These are phyloP conservation scores for Boletellus ananas DNA, from an alignment of 768 basidiomycete genomes.

Conservation along the genomic window DNA sequence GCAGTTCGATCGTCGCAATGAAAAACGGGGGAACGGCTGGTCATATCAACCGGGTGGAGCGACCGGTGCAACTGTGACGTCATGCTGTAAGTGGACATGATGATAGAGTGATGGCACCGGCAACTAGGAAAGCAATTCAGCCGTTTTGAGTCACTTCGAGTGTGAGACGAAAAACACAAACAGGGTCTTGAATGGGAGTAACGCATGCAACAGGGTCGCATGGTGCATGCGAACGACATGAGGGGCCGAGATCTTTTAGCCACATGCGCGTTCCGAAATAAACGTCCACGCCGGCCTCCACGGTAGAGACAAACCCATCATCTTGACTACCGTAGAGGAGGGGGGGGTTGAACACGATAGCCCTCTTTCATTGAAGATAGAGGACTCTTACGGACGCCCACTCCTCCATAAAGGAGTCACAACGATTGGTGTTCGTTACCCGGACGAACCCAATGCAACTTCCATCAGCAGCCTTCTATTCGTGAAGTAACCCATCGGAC, in stretches of 20 bases:
- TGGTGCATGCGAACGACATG: conserved; percentile 63
- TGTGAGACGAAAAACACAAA: conserved; percentile 1
- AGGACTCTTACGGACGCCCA: conserved; percentile 22
- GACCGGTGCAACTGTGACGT: conserved; percentile 8
- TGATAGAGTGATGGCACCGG: conserved; percentile 32
- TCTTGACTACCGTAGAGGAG: conserved; percentile 53
- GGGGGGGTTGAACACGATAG: conserved; percentile 57
- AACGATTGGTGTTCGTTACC: conserved; percentile 44
- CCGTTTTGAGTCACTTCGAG: conserved; percentile 55
- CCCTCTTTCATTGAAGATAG: conserved; percentile 10
- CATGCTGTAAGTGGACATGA: not conserved
- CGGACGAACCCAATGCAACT: too few species aligned
- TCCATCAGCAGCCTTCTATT: too few species aligned
- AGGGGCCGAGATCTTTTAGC: too few species aligned
- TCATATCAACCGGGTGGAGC: conserved; percentile 10
- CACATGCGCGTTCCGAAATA: too few species aligned
- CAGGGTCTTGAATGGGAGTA: not conserved
- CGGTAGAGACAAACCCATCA: conserved; percentile 52
- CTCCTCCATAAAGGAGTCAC: conserved; percentile 62
- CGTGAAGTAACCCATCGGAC: not conserved
- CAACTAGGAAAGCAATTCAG: conserved; percentile 44
- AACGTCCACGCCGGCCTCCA: too few species aligned
- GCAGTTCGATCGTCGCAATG: conserved; percentile 36
- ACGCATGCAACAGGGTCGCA: conserved; percentile 41
- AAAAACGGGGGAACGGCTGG: not conserved